These are phyloP conservation scores for Hyaloperonospora brassicae DNA, from an alignment of 352 stramenopile species.

Conservation along the genomic window DNA sequence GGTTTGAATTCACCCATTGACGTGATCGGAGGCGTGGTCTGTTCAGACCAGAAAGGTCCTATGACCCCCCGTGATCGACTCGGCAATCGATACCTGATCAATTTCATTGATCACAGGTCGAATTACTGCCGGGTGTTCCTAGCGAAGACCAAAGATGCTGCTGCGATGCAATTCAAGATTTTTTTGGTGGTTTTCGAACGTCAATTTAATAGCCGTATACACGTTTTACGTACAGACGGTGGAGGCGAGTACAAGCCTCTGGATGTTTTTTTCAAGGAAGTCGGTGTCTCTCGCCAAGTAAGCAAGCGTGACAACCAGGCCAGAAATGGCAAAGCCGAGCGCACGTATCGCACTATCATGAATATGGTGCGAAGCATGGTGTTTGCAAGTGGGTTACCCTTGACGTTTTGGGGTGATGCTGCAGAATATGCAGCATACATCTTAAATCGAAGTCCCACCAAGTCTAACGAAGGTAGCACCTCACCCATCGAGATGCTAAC, in stretches of 20 bases:
- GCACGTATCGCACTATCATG: slow-evolving; percentile 4
- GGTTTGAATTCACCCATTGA: background rate
- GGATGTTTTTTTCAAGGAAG: background rate
- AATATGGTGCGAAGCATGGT: slow-evolving; percentile 8
- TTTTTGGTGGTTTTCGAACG: background rate
- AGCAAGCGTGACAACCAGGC: background rate
- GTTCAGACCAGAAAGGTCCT: background rate
- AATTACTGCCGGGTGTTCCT: background rate
- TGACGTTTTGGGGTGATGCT: too few species aligned
- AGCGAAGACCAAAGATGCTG: background rate
- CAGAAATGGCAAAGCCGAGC: background rate
- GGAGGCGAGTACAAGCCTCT: background rate
- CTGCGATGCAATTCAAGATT: background rate
- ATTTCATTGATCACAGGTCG: background rate
- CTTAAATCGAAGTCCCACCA: too few species aligned
- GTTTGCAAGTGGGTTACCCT: too few species aligned
- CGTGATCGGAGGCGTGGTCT: background rate
- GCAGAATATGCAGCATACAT: too few species aligned
- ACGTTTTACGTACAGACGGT: background rate
- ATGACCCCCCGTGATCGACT: background rate
- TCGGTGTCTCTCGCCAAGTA: background rate
- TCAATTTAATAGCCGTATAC: background rate
- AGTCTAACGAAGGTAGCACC: too few species aligned
- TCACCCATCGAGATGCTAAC: too few species aligned
- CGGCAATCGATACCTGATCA: background rate